These are phyloP conservation scores for Didymella lethalis DNA, from an alignment of 2,329 filamentous ascomycete species.

Conservation along the genomic window DNA sequence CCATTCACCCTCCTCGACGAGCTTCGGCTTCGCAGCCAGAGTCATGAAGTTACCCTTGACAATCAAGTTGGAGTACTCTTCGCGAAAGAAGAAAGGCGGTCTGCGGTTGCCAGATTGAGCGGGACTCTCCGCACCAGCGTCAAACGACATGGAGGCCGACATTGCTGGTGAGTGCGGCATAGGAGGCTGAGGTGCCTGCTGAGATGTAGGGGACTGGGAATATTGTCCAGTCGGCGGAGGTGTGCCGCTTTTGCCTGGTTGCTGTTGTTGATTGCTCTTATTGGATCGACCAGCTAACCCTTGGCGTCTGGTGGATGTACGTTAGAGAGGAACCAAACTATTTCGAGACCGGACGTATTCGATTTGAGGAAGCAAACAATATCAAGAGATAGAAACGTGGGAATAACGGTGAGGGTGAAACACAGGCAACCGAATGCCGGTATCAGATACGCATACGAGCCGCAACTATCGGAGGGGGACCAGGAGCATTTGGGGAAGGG, in stretches of 20 bases:
- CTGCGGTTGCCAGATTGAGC: slow-evolving; percentile 65
- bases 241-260: slow-evolving; percentile 46
- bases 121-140: slow-evolving; percentile 55
- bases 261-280: slow-evolving; percentile 48
- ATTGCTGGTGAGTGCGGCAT: slow-evolving; percentile 48
- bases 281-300: slow-evolving; percentile 55
- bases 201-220: slow-evolving; percentile 46
- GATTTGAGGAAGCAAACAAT: slow-evolving; percentile 5
- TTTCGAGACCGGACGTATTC: slow-evolving; percentile 14
- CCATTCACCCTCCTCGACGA: slow-evolving; percentile 95
- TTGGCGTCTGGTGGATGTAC: slow-evolving; percentile 48
- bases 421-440: slow-evolving; percentile 35
- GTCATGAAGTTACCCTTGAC: slow-evolving; percentile 99
- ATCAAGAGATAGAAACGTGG: slow-evolving; percentile 25
- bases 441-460: slow-evolving; percentile 41
- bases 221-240: slow-evolving; percentile 49
- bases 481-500: slow-evolving; percentile 41
- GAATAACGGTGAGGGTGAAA: slow-evolving; percentile 32
- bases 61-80: slow-evolving; percentile 80
- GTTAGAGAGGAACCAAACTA: slow-evolving; percentile 32
- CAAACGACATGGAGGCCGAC: slow-evolving; percentile 67
- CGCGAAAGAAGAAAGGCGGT: slow-evolving; percentile 77
- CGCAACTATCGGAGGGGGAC: slow-evolving; percentile 29
- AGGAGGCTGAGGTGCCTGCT: slow-evolving; percentile 45
- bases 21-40: slow-evolving; percentile 88